A percentile compares a stretch with the other conserved stretches of the same genome.
Evolutionary conservation across 2,329 filamentous ascomycete species (phyloP).

Genomic region (Plectosphaerella sp.): DNA sequence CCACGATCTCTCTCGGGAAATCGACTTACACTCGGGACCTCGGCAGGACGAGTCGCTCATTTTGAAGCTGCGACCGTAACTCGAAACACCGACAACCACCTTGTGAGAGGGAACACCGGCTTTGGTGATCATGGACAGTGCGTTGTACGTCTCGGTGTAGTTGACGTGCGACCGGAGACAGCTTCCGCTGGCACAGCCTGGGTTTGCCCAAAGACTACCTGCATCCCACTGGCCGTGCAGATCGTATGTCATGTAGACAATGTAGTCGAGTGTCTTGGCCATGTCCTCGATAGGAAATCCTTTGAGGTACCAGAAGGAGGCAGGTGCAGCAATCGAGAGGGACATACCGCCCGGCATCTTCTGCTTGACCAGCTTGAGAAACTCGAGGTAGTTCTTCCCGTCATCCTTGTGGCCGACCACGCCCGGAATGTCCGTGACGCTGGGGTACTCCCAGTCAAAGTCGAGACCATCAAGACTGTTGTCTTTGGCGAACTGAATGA

Average conservation of each 20-base stretch:
- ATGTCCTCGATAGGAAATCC: constrained; percentile 27
- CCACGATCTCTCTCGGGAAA: too few species aligned
- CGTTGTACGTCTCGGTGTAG: neutral
- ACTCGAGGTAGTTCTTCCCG: constrained; percentile 18
- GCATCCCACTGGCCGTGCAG: constrained; percentile 17
- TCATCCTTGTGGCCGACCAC: constrained; percentile 13
- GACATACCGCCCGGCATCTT: constrained; percentile 14
- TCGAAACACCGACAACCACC: constrained; percentile 23
- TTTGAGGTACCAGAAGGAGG: constrained; percentile 33
- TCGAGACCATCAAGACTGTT: constrained; percentile 34
- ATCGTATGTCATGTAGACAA: constrained; percentile 30
- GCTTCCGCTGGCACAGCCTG: neutral
- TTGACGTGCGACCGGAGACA: neutral
- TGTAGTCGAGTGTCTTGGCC: constrained; percentile 21
- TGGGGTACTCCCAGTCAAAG: constrained; percentile 27
- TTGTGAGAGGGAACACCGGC: constrained; percentile 23
- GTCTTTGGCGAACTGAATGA: constrained; percentile 33
- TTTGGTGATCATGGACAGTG: constrained; percentile 24
- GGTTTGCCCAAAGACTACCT: neutral
- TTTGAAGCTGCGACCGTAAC: constrained; percentile 25
- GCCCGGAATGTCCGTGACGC: constrained; percentile 16
- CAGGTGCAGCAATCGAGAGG: constrained; percentile 29
- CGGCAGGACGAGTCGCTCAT: constrained; percentile 23
- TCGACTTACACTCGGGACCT: constrained; percentile 16
- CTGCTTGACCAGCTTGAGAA: constrained; percentile 7